Conservation (phyloP, 306 rosid genomes). For the Pyrus communis region DNA sequence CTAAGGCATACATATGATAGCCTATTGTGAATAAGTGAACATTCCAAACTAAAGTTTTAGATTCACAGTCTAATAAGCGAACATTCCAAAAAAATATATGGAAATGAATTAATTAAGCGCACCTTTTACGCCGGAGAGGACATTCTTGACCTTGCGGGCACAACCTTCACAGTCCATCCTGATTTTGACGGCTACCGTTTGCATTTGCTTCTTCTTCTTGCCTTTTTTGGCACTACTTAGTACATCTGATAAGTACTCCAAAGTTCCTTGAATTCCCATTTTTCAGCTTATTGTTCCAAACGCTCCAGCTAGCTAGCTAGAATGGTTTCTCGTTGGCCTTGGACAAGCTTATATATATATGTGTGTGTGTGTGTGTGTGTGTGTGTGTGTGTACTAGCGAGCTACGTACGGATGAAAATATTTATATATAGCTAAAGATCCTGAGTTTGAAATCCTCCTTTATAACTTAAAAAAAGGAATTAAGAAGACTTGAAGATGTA, state of each 20-base stretch:
- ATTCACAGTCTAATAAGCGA: background rate
- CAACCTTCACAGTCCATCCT: slow-evolving; percentile 99
- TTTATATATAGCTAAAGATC: background rate
- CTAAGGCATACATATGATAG: background rate
- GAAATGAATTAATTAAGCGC: background rate
- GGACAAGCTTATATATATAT: background rate
- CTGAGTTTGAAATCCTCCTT: background rate
- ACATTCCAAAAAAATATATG: background rate
- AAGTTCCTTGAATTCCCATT: slow-evolving; percentile 78
- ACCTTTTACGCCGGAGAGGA: slow-evolving; percentile 87
- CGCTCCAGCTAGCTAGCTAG: background rate
- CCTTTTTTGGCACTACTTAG: slow-evolving; percentile 34
- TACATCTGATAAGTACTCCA: slow-evolving; percentile 68
- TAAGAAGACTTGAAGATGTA: background rate
- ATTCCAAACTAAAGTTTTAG: background rate
- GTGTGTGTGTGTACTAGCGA: background rate
- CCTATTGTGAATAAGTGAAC: no score
- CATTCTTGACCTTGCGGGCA: slow-evolving; percentile 75
- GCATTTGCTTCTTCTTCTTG: slow-evolving; percentile 73
- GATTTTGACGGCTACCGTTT: slow-evolving; percentile 74
- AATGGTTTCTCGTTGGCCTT: background rate
- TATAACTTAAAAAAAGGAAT: background rate
- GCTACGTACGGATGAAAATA: background rate
- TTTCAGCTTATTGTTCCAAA: background rate
- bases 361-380: no score